Evolutionary conservation across 176 grass and related monocot genomes (phyloP), one percentile per base, ranked within the genome.

Genomic region (Avena eriantha): DNA sequence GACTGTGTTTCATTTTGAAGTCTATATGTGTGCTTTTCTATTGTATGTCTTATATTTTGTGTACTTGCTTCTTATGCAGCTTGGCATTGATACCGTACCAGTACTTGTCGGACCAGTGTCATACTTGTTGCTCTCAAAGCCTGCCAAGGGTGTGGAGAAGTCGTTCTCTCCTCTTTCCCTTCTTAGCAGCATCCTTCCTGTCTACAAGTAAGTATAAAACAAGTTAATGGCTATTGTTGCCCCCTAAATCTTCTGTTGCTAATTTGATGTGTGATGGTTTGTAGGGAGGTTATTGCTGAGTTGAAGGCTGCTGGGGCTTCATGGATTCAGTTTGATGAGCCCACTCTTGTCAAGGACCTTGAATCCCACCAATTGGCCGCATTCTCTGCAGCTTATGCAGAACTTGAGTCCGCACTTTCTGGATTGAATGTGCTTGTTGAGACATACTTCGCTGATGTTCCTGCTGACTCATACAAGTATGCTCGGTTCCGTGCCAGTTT

Each of bases 281-380:
- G 3, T 83, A 98, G 96, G 93, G 86, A 92, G 87, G 96, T 93
- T 87, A 93, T 95, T 90, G 67, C 85, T 89, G 93, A 98, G 80
- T 65, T 98, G 57, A 98, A 95, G 88, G 87, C 91, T 79, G 95
- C 95, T 49, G 95, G 95, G 11, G 95, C 91, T 86, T 87, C 89
- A 58, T 98, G 95, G 95, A 95, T 98, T 79, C 95, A 98, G 85
- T 92, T 98, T 82, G 95, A 98, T 83, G 95, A 98, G 63, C 95
- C 95, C 65, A 95, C 93, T 6, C 93, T 98, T 81, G 93, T 98
- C 36, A 85, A 87, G 17, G 95, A 98, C 56, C 95, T 98, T 8
- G 91, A 98, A 71, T 80, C 95, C 21, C 57, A 90, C n/a, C 83
- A 95, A 48, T 84, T 98, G 85, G 80, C 82, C 18, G 95, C 91